Base-by-base conservation (phyloP, 1,284 basidiomycete species). In the Boletus smithii region DNA sequence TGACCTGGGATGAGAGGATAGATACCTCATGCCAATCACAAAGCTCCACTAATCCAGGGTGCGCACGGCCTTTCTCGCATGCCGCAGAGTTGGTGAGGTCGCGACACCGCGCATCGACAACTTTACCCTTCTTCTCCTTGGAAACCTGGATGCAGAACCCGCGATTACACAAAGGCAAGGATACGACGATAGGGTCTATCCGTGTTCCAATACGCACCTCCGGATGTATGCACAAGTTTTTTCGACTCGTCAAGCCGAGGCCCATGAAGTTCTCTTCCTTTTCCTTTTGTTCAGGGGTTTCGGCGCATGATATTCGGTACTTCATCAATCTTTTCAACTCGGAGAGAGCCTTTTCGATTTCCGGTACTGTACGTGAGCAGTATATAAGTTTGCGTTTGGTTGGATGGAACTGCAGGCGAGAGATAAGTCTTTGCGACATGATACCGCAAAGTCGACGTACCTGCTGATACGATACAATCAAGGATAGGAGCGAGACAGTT, bases 361-460 rank as follows among this genome's bases (percentile, higher is more conserved):
- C 97, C 6, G 97, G 97, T n/a, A 99, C 97, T 3, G 97, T 99
- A 63, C 97, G 95, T 20, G 97, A 99, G 70, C 97, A 99, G 69
- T 99, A 99, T 57, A 99, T 88, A 56, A 99, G 83, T 69, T 99
- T 99, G 54, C 97, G 81, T 53, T 87, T 85, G 8, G 85, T 88
- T 8, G 93, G 90, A 65, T 95, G 92, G 70, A 94, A 97, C 90
- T 95, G 42, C 30, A 18, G 23, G 30, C 0, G 33, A 29, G 22
- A 8, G 22, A 24, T 50, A 5, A 44, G 34, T 23, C 8, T 5
- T 33, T 33, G 47, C 44, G 30, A 45, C 22, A n/a, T 20, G 13
- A 18, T 6, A 32, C 2, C 3, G 9, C 23, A 29, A 26, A n/a
- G 10, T n/a, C 34, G 43, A 41, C 26, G 29, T 50, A 91, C 95